Percentiles rank a stretch among this genome's conserved stretches.
Conservation (phyloP, 2,329 filamentous ascomycete species). For the Bipolaris victoriae region DNA sequence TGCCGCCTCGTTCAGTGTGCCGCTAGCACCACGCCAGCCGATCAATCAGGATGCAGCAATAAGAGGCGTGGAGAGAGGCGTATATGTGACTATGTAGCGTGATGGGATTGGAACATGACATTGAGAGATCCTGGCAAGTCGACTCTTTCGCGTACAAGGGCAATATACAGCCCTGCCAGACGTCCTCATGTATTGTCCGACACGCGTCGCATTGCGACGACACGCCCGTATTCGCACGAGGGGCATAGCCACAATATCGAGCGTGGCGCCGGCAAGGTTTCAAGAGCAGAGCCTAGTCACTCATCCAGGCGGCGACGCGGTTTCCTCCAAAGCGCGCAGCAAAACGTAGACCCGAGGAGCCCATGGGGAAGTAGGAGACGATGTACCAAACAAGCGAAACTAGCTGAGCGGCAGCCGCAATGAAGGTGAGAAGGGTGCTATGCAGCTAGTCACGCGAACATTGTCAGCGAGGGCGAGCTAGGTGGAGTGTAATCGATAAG, state of each 20-base stretch:
- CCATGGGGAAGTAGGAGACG: constrained; percentile 98
- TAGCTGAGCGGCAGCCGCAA: constrained; percentile 84
- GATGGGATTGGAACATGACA: constrained; percentile 20
- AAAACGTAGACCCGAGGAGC: constrained; percentile 82
- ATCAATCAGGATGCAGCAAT: constrained; percentile 28
- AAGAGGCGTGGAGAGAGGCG: constrained; percentile 19
- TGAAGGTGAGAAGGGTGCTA: constrained; percentile 81
- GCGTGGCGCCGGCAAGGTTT: constrained; percentile 14
- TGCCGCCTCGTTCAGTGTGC: constrained; percentile 21
- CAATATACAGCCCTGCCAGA: constrained; percentile 6
- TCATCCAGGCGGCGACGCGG: constrained; percentile 87
- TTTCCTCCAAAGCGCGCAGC: constrained; percentile 85
- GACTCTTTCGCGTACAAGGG: constrained; percentile 5
- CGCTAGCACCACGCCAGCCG: constrained; percentile 21
- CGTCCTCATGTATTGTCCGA: constrained; percentile 23
- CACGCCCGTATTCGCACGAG: constrained; percentile 20
- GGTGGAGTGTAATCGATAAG: constrained; percentile 39
- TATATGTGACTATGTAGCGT: constrained; percentile 36
- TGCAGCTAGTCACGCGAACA: constrained; percentile 62
- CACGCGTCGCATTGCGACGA: constrained; percentile 32
- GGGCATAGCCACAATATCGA: constrained; percentile 22
- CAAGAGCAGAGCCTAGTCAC: constrained; percentile 59
- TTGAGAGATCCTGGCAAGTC: constrained; percentile 18
- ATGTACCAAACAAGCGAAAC: constrained; percentile 89
- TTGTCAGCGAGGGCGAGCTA: constrained; percentile 43